These are phyloP conservation scores for Cylindrotheca closterium DNA, from an alignment of 108 stramenopile genomes.

Conservation along the genomic window DNA sequence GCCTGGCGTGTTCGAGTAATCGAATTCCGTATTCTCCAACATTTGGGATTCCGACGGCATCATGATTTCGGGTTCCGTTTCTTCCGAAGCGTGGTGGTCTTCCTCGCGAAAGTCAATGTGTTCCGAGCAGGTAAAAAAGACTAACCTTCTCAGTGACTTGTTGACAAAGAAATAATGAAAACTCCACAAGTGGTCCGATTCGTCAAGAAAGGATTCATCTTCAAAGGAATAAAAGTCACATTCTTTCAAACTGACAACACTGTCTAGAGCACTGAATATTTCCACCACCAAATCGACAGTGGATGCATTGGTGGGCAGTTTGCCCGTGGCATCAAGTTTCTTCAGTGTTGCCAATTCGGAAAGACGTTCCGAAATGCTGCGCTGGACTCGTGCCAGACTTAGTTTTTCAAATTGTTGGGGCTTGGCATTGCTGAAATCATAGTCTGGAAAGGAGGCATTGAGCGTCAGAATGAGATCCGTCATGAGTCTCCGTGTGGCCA, in stretches of 20 bases:
- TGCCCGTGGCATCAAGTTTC: slow-evolving; percentile 27
- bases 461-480: slow-evolving; percentile 92
- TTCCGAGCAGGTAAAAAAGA: slow-evolving; percentile 88
- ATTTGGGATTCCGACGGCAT: not conserved
- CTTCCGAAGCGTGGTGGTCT: too few species aligned
- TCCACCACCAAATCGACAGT: slow-evolving; percentile 42
- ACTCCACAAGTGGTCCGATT: slow-evolving; percentile 71
- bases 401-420: slow-evolving; percentile 80
- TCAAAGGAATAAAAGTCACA: slow-evolving; percentile 87
- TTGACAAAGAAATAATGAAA: slow-evolving; percentile 96
- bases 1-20: too few species aligned
- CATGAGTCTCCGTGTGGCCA: slow-evolving; percentile 78
- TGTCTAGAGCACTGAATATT: slow-evolving; percentile 75
- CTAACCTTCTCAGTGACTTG: slow-evolving; percentile 81
- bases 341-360: slow-evolving; percentile 52
- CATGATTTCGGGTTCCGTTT: not conserved
- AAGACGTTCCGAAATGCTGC: slow-evolving; percentile 63
- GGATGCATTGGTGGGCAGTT: not conserved
- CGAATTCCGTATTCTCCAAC: not conserved
- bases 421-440: slow-evolving; percentile 82
- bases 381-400: slow-evolving; percentile 47
- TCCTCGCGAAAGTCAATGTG: slow-evolving; percentile 39
- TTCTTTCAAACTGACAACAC: slow-evolving; percentile 70
- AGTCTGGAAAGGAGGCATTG: slow-evolving; percentile 93
- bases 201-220: slow-evolving; percentile 37